Evolutionary conservation across 805 yeast genomes (phyloP).

Genomic region (Debaryomyces maramus): DNA sequence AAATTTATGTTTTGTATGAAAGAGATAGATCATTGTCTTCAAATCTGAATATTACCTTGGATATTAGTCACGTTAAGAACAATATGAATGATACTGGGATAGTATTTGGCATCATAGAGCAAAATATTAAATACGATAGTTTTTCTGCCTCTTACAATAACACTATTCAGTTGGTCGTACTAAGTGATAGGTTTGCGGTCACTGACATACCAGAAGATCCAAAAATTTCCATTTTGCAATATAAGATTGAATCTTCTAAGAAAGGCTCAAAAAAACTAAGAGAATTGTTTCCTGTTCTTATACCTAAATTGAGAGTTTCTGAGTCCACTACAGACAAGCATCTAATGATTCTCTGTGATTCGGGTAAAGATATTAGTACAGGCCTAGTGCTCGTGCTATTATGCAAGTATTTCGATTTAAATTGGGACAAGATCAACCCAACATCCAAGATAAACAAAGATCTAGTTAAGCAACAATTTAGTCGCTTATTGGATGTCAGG

Average conservation of each 20-base stretch:
- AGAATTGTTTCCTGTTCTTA: constrained; percentile 43
- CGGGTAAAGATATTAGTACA: constrained; percentile 65
- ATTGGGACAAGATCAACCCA: constrained; percentile 34
- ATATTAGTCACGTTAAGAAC: constrained; percentile 13
- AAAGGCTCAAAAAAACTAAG: constrained; percentile 68
- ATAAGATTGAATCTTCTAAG: constrained; percentile 43
- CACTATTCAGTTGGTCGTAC: constrained; percentile 19
- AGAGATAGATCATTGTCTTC: neutral
- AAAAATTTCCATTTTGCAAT: constrained; percentile 10
- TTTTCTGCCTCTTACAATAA: constrained; percentile 6
- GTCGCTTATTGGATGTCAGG: constrained; percentile 45
- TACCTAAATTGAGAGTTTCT: constrained; percentile 18
- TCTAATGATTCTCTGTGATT: constrained; percentile 55
- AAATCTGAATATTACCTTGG: constrained; percentile 6
- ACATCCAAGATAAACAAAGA: constrained; percentile 43
- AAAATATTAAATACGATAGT: constrained; percentile 11
- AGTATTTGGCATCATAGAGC: constrained; percentile 24
- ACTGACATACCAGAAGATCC: constrained; percentile 7
- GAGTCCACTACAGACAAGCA: neutral
- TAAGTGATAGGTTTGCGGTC: constrained; percentile 21
- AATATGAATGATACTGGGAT: constrained; percentile 24
- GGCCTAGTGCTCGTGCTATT: constrained; percentile 57
- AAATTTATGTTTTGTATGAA: constrained; percentile 7
- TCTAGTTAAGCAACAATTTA: constrained; percentile 55
- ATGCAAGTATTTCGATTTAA: constrained; percentile 43